Evolutionary conservation across 1,284 basidiomycete species (phyloP).

Genomic region (Tilletiaria anomala): DNA sequence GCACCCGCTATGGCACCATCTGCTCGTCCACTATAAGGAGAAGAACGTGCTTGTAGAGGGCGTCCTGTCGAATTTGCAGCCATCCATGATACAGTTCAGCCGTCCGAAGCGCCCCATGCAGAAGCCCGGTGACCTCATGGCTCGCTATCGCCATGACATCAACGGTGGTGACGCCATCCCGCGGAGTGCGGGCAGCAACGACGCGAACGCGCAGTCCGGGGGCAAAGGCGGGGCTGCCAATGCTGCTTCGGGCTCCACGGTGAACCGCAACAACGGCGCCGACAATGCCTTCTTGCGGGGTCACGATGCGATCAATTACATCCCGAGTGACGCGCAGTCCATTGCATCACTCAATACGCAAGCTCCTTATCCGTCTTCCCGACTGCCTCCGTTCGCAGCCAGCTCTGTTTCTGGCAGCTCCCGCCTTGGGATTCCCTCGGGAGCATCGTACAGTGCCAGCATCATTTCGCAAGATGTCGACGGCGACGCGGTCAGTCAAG

Average conservation of each 20-base stretch:
- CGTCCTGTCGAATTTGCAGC: constrained; percentile 83
- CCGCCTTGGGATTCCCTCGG: background rate
- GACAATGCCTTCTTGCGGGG: constrained; percentile 82
- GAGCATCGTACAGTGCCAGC: constrained; percentile 9
- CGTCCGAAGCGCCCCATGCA: constrained; percentile 26
- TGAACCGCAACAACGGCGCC: background rate
- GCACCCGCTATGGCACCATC: constrained; percentile 93
- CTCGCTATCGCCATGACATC: constrained; percentile 17
- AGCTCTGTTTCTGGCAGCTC: constrained; percentile 1
- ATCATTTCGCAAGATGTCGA: constrained; percentile 24
- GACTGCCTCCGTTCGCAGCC: constrained; percentile 7
- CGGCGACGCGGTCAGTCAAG: constrained; percentile 10
- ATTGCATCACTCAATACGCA: constrained; percentile 25
- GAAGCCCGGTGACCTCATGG: constrained; percentile 29
- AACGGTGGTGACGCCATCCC: too few relatives aligned
- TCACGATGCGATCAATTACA: constrained; percentile 83
- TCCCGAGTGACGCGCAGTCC: constrained; percentile 58
- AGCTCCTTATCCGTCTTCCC: constrained; percentile 21
- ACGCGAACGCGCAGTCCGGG: constrained; percentile 1
- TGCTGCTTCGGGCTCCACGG: constrained; percentile 55
- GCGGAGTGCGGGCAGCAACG: background rate
- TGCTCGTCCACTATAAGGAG: constrained; percentile 97
- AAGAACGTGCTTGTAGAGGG: constrained; percentile 87
- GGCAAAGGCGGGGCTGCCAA: background rate
- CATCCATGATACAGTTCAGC: constrained; percentile 91